Percentiles rank a stretch among this genome's conserved stretches.
Conservation (phyloP, 208 protist genomes). For the Crithidia bombi region DNA sequence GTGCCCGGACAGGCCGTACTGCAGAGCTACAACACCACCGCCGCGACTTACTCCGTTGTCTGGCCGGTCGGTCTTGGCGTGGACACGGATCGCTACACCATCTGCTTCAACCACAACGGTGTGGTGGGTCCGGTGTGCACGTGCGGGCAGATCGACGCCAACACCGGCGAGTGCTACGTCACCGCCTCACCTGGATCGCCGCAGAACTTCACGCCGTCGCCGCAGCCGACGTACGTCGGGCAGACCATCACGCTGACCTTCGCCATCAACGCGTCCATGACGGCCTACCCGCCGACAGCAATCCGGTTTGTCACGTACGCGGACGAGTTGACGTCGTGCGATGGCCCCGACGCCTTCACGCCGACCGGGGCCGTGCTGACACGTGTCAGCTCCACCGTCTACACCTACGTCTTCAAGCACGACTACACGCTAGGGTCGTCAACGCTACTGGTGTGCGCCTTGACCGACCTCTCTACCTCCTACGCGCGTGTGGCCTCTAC, state of each 20-base stretch:
- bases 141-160: conserved; percentile 75
- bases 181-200: conserved; percentile 50
- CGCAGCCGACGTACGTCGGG: conserved; percentile 83
- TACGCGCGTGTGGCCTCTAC: conserved; percentile 46
- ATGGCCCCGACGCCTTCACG: conserved; percentile 53
- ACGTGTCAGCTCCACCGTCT: conserved; percentile 33
- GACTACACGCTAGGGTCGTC: conserved; percentile 58
- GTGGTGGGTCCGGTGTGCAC: conserved; percentile 70
- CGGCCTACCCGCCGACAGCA: conserved; percentile 54
- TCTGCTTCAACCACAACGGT: conserved; percentile 81
- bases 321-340: conserved; percentile 61
- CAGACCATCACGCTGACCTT: conserved; percentile 73
- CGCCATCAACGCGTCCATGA: conserved; percentile 37
- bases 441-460: conserved; percentile 79
- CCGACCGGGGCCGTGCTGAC: conserved; percentile 37
- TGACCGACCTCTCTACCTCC: conserved; percentile 46
- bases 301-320: conserved; percentile 79
- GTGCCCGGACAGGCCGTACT: conserved; percentile 45
- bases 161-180: conserved; percentile 78
- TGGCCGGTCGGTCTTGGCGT: conserved; percentile 80
- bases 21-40: conserved; percentile 40
- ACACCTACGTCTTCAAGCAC: conserved; percentile 81
- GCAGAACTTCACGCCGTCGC: conserved; percentile 48
- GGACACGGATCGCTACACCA: conserved; percentile 51
- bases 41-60: conserved; percentile 70